Base-by-base conservation (phyloP, 495 filamentous ascomycete genomes). In the Penicillium cosmopolitanum region DNA sequence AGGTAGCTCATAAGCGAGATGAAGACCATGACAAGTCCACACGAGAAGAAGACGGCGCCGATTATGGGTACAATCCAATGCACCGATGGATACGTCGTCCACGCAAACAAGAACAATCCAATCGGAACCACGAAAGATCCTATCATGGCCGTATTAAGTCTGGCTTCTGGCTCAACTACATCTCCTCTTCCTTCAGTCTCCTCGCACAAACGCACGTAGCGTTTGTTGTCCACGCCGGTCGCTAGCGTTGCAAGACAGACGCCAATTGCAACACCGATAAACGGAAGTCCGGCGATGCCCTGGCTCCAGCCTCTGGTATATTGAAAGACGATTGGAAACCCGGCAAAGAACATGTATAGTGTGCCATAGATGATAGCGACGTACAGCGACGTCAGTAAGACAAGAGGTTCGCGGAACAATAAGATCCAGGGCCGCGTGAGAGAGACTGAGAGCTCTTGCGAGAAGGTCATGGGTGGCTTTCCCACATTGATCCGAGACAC, bases 281-380 rank as follows among this genome's bases (percentile, higher is more conserved):
- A 95, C 3, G 88, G 77, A 6, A 95, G 84, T 2, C 90, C 91
- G 0, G 84, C 81, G 33, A 87, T 67, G 8, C 85, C 83, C 3
- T 82, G 72, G 0, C 78, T 77, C 90, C 90, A 95, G 46, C 85
- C 85, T 13, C 90, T 85, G 40, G 89, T 73, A 8, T 85, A 67
- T 4, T 79, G 75, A 72, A 94, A 95, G 46, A 92, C 85, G 43
- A 93, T 85, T 1, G 92, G 92, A 59, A 85, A 87, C 7, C 89
- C 88, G 21, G 92, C 84, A 74, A 96, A 94, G 72, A 89, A 93
- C 23, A 96, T 81, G 63, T 94, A 95, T 1, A 96, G 78, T 51
- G 91, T 89, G 10, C 81, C 87, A 66, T 85, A 84, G 25, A 84
- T 72, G 44, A 91, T 71, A 13, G 84, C 83, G 48, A 89, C 84